These are phyloP conservation scores for Uronychia binucleata DNA, from an alignment of 73 alveolate species.

Conservation along the genomic window DNA sequence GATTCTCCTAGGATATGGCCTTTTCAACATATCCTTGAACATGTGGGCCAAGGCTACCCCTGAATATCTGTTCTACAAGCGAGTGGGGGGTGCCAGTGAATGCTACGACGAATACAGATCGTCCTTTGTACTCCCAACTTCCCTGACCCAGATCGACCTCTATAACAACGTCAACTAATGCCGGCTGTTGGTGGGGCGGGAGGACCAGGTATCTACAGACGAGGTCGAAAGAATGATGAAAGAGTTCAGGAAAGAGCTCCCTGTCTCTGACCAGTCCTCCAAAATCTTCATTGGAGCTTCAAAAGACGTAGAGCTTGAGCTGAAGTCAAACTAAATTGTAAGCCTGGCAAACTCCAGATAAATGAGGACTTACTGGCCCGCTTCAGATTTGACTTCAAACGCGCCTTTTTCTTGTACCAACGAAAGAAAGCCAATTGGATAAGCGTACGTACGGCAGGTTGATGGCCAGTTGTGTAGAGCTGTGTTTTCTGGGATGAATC, in stretches of 20 bases:
- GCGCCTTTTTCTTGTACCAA: slow-evolving; percentile 25
- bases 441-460: background rate
- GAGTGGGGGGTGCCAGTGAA: slow-evolving; percentile 1
- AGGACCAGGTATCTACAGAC: background rate
- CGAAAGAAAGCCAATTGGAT: slow-evolving; percentile 51
- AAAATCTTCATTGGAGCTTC: background rate
- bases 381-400: slow-evolving; percentile 17
- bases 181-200: slow-evolving; percentile 1
- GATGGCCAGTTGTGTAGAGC: background rate
- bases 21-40: slow-evolving; percentile 40
- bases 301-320: slow-evolving; percentile 8
- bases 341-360: too few relatives aligned
- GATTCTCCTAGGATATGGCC: slow-evolving; percentile 45
- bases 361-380: slow-evolving; percentile 43
- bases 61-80: background rate
- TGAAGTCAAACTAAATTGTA: slow-evolving; percentile 16
- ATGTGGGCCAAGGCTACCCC: slow-evolving; percentile 17
- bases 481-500: too few relatives aligned
- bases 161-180: slow-evolving; percentile 32
- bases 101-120: background rate
- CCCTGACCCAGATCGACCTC: slow-evolving; percentile 25
- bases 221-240: background rate
- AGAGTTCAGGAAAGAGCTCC: slow-evolving; percentile 35
- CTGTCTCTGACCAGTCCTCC: background rate
- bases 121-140: too few relatives aligned